Evolutionary conservation across 2,329 filamentous ascomycete genomes (phyloP).

Genomic region (Calonectria hawksworthii): DNA sequence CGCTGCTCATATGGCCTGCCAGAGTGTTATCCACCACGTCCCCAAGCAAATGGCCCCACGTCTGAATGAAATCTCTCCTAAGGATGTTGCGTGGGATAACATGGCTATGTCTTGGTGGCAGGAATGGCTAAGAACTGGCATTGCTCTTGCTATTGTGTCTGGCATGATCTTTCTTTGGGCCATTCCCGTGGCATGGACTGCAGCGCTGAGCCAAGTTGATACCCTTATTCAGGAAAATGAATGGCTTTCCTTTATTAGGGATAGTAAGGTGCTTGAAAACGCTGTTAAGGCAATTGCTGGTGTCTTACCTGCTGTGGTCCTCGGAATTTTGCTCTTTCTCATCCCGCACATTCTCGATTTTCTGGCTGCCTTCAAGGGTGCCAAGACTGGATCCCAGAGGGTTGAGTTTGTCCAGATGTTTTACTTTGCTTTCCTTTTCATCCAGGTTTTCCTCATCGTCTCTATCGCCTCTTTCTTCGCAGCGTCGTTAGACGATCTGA

Average conservation of each 20-base stretch:
- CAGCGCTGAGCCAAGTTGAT: conserved; percentile 83
- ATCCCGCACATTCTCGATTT: conserved; percentile 84
- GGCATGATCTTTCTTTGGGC: conserved; percentile 92
- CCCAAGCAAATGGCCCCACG: conserved; percentile 95
- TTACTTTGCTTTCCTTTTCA: conserved; percentile 95
- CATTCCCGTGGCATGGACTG: conserved; percentile 90
- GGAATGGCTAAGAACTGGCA: conserved; percentile 78
- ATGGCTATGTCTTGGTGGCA: conserved; percentile 98
- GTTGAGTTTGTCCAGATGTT: conserved; percentile 90
- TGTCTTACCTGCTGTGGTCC: conserved; percentile 84
- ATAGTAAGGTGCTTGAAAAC: conserved; percentile 71
- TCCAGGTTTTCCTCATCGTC: conserved; percentile 94
- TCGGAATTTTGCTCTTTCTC: conserved; percentile 83
- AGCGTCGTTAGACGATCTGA: conserved; percentile 74
- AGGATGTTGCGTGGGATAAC: conserved; percentile 96
- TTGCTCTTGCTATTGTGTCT: conserved; percentile 75
- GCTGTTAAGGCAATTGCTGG: conserved; percentile 79
- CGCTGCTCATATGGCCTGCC: conserved; percentile 97
- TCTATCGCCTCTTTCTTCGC: conserved; percentile 83
- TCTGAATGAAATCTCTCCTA: conserved; percentile 92
- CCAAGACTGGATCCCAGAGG: conserved; percentile 84
- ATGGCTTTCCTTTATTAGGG: conserved; percentile 80
- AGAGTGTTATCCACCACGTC: conserved; percentile 89
- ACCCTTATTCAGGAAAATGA: conserved; percentile 73
- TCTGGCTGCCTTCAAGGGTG: conserved; percentile 80